Evolutionary conservation across 345 rosid genomes (phyloP).

Genomic region (Leavenworthia alabamica): DNA sequence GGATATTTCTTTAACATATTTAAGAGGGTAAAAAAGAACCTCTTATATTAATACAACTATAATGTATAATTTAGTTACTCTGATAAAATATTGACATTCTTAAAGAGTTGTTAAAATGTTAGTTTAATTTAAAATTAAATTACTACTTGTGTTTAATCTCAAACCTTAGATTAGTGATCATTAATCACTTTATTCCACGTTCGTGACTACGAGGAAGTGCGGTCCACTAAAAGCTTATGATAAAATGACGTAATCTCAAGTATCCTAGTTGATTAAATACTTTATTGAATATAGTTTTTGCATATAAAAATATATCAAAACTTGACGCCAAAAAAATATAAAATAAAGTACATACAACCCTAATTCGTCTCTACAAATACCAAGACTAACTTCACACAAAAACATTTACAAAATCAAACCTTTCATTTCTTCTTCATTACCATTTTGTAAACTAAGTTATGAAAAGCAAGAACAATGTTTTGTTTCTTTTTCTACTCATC

Average conservation of each 20-base stretch:
- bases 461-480: constrained; percentile 13
- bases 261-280: constrained; percentile 8
- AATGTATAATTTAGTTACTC: no score
- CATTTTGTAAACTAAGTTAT: constrained; percentile 10
- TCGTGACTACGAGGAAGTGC: constrained; percentile 5
- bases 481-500: constrained; percentile 24
- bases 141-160: not conserved
- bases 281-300: not conserved
- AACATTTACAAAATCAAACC: constrained; percentile 3
- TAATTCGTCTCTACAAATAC: constrained; percentile 16
- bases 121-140: no score
- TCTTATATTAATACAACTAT: no score
- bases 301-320: not conserved
- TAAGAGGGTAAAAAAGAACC: no score
- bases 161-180: constrained; percentile 3
- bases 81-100: no score
- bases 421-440: not conserved
- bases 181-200: constrained; percentile 14
- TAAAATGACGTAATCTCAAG: constrained; percentile 1
- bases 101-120: no score
- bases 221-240: constrained; percentile 18
- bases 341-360: not conserved
- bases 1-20: no score
- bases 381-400: constrained; percentile 9
- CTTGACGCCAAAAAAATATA: not conserved